A percentile compares a stretch with the other conserved stretches of the same genome.
These are phyloP conservation scores for Oryza longistaminata DNA, from an alignment of 176 grass and related monocot species.

Conservation along the genomic window DNA sequence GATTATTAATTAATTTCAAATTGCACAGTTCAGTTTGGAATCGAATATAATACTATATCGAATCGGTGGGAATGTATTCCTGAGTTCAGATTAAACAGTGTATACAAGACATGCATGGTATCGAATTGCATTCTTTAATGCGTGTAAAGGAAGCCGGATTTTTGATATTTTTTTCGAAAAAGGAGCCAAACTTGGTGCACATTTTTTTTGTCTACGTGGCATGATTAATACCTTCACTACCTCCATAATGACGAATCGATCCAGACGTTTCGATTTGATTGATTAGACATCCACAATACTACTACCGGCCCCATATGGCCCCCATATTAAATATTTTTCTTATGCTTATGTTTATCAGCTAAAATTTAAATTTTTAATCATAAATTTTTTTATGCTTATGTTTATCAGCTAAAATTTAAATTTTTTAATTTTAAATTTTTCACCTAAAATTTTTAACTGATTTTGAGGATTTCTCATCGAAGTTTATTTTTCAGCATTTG, in stretches of 20 bases:
- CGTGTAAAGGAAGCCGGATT: neutral
- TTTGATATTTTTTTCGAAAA: neutral
- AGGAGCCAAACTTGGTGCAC: neutral
- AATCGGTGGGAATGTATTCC: neutral
- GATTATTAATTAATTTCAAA: neutral
- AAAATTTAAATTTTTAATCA: too few species aligned
- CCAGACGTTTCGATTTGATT: constrained; percentile 32
- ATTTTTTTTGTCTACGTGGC: neutral
- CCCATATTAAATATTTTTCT: too few species aligned
- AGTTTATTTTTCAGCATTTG: too few species aligned
- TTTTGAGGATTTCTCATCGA: too few species aligned
- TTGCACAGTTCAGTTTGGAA: neutral
- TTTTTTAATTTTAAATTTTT: too few species aligned
- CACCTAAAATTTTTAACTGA: too few species aligned
- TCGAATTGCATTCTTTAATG: constrained; percentile 26
- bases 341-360: too few species aligned
- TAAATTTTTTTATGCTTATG: too few species aligned
- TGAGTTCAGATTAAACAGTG: neutral
- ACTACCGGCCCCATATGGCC: too few species aligned
- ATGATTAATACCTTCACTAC: constrained; percentile 41
- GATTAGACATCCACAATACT: neutral
- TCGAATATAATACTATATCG: neutral
- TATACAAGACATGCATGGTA: neutral
- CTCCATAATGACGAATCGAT: constrained; percentile 18
- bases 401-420: too few species aligned